Percentiles rank a stretch among this genome's conserved stretches.
Conservation (phyloP, 2,329 filamentous ascomycete genomes). For the Trichoderma atroviride region DNA sequence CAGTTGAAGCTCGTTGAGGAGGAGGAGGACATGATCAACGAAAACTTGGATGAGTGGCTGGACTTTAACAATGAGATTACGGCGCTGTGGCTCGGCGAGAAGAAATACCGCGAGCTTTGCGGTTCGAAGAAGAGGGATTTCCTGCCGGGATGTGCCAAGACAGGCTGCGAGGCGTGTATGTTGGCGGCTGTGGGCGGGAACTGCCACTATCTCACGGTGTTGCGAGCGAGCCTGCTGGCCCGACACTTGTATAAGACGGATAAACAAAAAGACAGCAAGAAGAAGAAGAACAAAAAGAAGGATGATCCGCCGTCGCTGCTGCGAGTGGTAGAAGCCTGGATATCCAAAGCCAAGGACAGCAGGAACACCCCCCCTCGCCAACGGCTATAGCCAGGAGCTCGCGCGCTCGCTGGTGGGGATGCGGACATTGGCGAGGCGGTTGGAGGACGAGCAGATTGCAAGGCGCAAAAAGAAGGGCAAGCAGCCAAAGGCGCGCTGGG, state of each 20-base stretch:
- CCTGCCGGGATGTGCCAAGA: conserved; percentile 7
- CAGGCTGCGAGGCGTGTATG: conserved; percentile 56
- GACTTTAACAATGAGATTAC: conserved; percentile 34
- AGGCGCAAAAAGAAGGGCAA: background rate
- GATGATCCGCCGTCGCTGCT: conserved; percentile 40
- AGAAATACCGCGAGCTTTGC: conserved; percentile 42
- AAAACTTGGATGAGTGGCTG: conserved; percentile 31
- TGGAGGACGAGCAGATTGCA: background rate
- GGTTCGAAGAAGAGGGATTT: conserved; percentile 33
- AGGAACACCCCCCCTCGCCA: background rate
- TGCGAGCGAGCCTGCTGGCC: conserved; percentile 49
- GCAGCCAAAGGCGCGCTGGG: background rate
- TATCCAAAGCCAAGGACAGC: conserved; percentile 30
- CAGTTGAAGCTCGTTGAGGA: too few relatives aligned
- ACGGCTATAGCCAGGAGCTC: background rate
- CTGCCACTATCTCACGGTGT: conserved; percentile 46
- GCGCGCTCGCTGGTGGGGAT: conserved; percentile 10
- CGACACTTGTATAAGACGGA: conserved; percentile 35
- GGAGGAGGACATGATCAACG: background rate
- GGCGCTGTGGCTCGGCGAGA: conserved; percentile 45
- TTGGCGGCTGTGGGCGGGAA: conserved; percentile 52
- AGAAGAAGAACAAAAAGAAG: too few relatives aligned
- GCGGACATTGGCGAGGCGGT: background rate
- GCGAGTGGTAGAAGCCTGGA: conserved; percentile 50
- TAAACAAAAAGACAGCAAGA: background rate